Base-by-base conservation (phyloP, 306 rosid species). In the Crotalaria pallida region DNA sequence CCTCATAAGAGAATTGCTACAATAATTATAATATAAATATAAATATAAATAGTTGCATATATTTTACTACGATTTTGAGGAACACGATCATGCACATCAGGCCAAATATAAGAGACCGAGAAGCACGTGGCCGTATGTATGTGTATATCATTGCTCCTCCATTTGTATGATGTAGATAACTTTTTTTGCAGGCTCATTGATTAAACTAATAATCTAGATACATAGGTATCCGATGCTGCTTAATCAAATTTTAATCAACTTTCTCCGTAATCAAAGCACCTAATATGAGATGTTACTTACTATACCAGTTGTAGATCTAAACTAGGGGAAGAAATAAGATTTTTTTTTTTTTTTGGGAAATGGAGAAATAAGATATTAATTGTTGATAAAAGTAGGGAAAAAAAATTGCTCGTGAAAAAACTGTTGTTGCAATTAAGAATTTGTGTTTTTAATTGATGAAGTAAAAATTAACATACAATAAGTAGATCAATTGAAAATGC, bases 211-310 rank as follows among this genome's bases (percentile, higher is more conserved):
- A 12, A 17, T 49, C 33, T 26, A 15, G 16, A 31, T 67, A 33
- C 13, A 49, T 55, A 38, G 80, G 82, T 10, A 81, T 77, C 82
- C 75, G 7, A 81, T 71, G 81, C 51, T 59, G 29, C 41, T 13
- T 38, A 21, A 12, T 65, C 22, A 27, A 41, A 16, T 7, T 43
- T 71, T 23, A 10, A 21, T 23, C 38, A 68, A 68, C 60, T 49
- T 61, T 62, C 13, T 23, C n/a, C n/a, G n/a, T n/a, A n/a, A 29
- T 40, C 27, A 10, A 22, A 40, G 22, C 13, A 38, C 21, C 10
- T 8, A 0, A 49, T 36, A 50, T n/a, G n/a, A n/a, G n/a, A n/a
- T n/a, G n/a, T 58, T 49, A 40, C 13, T 55, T 16, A 50, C 43
- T 24, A 41, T 15, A 21, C 7, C 38, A 6, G 43, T 50, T n/a